phyloP scores from a whole-genome alignment of 768 basidiomycete species.

The Boletus subparvulus region DNA sequence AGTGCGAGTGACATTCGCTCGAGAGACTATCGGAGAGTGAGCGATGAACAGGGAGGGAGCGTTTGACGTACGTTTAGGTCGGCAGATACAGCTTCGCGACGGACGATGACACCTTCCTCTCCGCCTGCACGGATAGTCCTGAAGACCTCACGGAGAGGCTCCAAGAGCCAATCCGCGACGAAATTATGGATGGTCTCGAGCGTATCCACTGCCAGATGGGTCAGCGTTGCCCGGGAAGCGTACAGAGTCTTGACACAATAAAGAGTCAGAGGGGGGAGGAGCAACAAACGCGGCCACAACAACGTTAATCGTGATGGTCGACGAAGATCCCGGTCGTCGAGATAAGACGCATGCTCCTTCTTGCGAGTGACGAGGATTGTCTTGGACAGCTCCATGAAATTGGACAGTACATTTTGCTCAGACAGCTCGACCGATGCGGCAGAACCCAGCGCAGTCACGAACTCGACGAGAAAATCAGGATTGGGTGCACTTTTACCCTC shows the following conservation, averaged over 20 bases:
- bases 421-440: constrained; percentile 15
- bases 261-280: constrained; percentile 68
- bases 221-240: constrained; percentile 57
- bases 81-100: constrained; percentile 76
- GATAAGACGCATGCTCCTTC: constrained; percentile 28
- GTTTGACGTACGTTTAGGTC: constrained; percentile 68
- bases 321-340: constrained; percentile 42
- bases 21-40: constrained; percentile 59
- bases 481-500: constrained; percentile 1
- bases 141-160: constrained; percentile 79
- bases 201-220: constrained; percentile 56
- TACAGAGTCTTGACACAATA: constrained; percentile 53
- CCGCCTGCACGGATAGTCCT: constrained; percentile 82
- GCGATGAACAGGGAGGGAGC: background rate
- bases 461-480: constrained; percentile 21
- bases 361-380: constrained; percentile 28
- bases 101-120: constrained; percentile 72
- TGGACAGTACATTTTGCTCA: constrained; percentile 9
- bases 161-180: constrained; percentile 78
- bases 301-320: constrained; percentile 69
- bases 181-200: constrained; percentile 71
- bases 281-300: constrained; percentile 78
- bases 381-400: constrained; percentile 19
- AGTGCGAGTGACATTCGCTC: constrained; percentile 91
- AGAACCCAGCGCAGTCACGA: constrained; percentile 19